phyloP scores from a whole-genome alignment of 176 grass and related monocot species.

The Musa beccarii region DNA sequence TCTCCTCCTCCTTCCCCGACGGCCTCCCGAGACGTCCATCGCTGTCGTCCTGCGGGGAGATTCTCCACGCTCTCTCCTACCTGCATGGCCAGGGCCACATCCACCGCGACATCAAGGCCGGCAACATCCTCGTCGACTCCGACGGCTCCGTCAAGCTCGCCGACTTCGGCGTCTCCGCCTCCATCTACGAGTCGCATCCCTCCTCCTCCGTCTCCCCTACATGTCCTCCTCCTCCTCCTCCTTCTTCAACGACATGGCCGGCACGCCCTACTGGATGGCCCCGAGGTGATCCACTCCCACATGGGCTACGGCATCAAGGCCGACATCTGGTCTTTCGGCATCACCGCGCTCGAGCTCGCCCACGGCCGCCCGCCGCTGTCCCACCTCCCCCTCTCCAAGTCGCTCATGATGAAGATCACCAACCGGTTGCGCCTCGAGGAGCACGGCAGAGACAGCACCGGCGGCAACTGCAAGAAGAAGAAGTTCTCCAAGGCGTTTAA shows the following conservation, averaged over 20 bases:
- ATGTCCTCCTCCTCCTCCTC: constrained; percentile 23
- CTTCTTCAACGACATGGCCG: constrained; percentile 67
- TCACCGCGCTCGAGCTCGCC: constrained; percentile 87
- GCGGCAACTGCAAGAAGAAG: constrained; percentile 35
- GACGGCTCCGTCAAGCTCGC: constrained; percentile 81
- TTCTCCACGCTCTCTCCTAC: constrained; percentile 66
- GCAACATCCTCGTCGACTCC: constrained; percentile 69
- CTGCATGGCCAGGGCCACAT: constrained; percentile 80
- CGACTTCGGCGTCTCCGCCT: constrained; percentile 87
- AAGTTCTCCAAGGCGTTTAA: constrained; percentile 87
- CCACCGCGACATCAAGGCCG: constrained; percentile 87
- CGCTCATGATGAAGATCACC: constrained; percentile 70
- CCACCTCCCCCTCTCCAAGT: constrained; percentile 83
- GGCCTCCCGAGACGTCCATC: constrained; percentile 61
- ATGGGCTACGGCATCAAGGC: constrained; percentile 85
- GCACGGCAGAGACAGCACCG: constrained; percentile 3
- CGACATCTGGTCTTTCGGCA: constrained; percentile 94
- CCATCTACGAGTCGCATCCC: constrained; percentile 61
- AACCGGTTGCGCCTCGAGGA: constrained; percentile 67
- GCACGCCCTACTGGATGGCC: constrained; percentile 96
- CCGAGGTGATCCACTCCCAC: constrained; percentile 92
- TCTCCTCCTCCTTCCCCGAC: constrained; percentile 46
- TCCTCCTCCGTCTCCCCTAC: constrained; percentile 12
- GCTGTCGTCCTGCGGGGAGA: constrained; percentile 56
- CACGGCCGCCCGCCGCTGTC: constrained; percentile 80